Evolutionary conservation across 352 stramenopile genomes (phyloP).

Genomic region (Phytophthora fragariae): DNA sequence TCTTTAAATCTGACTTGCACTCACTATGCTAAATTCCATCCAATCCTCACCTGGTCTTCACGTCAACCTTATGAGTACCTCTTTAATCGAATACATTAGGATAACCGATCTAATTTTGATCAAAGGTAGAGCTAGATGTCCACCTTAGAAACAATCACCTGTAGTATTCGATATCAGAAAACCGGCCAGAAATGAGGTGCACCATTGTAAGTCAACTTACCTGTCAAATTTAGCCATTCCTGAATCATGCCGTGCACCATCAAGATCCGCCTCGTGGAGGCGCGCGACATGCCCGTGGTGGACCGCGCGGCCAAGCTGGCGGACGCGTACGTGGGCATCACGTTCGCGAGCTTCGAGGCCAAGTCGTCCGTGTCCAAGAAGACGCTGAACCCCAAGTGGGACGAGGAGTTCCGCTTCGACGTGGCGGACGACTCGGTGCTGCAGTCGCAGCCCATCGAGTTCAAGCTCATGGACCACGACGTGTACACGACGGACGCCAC

Average conservation of each 20-base stretch:
- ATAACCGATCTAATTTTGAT: not conserved
- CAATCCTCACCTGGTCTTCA: not conserved
- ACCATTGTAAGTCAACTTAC: too few species aligned
- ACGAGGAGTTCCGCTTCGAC: conserved; percentile 99
- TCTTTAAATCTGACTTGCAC: not conserved
- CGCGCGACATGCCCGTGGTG: conserved; percentile 88
- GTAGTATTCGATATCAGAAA: too few species aligned
- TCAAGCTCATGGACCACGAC: conserved; percentile 97
- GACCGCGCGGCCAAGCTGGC: conserved; percentile 85
- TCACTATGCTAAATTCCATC: not conserved
- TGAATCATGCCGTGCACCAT: conserved; percentile 89
- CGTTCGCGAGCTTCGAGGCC: conserved; percentile 87
- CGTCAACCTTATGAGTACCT: too few species aligned
- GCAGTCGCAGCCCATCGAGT: conserved; percentile 98
- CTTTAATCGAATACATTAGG: too few species aligned
- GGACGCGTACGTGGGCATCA: conserved; percentile 90
- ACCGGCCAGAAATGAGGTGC: too few species aligned
- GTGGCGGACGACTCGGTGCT: conserved; percentile 98
- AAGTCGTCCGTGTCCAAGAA: conserved; percentile 93
- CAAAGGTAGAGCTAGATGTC: too few species aligned
- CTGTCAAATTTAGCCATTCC: not conserved
- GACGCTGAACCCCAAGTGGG: conserved; percentile 96
- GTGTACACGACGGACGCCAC: conserved; percentile 94
- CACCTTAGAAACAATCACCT: too few species aligned
- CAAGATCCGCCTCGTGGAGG: conserved; percentile 92